Base-by-base conservation (phyloP, 495 filamentous ascomycete species). In the Penicillium chermesinum region DNA sequence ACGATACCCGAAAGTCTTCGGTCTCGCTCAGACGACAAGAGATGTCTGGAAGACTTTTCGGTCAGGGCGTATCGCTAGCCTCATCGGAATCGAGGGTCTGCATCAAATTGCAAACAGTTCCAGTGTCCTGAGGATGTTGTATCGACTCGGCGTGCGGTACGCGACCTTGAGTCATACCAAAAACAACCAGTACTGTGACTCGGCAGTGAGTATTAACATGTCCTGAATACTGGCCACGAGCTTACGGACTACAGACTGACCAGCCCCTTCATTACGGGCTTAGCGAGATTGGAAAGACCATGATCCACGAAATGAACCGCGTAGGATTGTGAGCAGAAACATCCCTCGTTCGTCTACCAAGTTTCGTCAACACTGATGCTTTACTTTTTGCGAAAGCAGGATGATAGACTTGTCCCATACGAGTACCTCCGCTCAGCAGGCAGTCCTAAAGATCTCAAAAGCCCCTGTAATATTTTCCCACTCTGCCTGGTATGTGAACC, bases 291-390 rank as follows among this genome's bases (percentile, higher is more conserved):
- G n/a, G n/a, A n/a, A n/a, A n/a, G n/a, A n/a, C n/a, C n/a, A n/a
- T n/a, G n/a, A n/a, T n/a, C 14, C 41, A 30, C 9, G 41, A 43
- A 32, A 43, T 43, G 41, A 43, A 43, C 21, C 12, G 41, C 5
- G 4, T 32, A 20, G 41, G 41, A 30, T 30, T 43, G 41, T 17
- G n/a, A n/a, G n/a, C n/a, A n/a, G n/a, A n/a, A n/a, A n/a, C n/a
- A n/a, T n/a, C n/a, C n/a, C n/a, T n/a, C n/a, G n/a, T n/a, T n/a
- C n/a, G n/a, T n/a, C n/a, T n/a, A n/a, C n/a, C n/a, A n/a, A n/a
- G n/a, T n/a, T n/a, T n/a, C n/a, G n/a, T n/a, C n/a, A n/a, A n/a
- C n/a, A n/a, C n/a, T n/a, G n/a, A n/a, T n/a, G n/a, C n/a, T n/a
- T n/a, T n/a, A n/a, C n/a, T n/a, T n/a, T n/a, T n/a, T n/a, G n/a